Conservation (phyloP, 768 basidiomycete genomes). For the Podaxis sp. region DNA sequence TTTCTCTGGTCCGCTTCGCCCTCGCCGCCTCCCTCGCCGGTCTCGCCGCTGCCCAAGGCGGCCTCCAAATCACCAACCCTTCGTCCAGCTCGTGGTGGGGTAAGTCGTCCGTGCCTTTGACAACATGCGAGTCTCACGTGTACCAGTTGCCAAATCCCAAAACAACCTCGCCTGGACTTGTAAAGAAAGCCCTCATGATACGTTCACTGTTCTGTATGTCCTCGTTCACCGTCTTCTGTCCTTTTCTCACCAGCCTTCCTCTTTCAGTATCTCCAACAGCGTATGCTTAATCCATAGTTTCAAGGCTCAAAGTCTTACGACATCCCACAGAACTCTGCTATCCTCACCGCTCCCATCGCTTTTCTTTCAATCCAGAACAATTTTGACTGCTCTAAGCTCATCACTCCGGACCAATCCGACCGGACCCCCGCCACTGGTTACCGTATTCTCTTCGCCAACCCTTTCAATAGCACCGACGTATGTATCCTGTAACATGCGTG, state of each 20-base stretch:
- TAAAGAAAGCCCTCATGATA: conserved; percentile 29
- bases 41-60: conserved; percentile 33
- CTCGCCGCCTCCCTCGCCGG: conserved; percentile 28
- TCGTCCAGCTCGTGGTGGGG: conserved; percentile 58
- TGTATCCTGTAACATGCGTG: conserved; percentile 22
- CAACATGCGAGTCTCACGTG: not conserved
- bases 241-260: conserved; percentile 15
- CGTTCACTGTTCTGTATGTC: conserved; percentile 56
- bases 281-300: conserved; percentile 1
- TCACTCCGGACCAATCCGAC: conserved; percentile 44
- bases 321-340: conserved; percentile 25
- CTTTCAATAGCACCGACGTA: conserved; percentile 52
- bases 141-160: conserved; percentile 49
- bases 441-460: conserved; percentile 48
- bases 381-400: conserved; percentile 55
- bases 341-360: conserved; percentile 41
- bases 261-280: conserved; percentile 40
- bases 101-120: conserved; percentile 29
- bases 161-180: conserved; percentile 67
- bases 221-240: conserved; percentile 4
- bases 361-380: conserved; percentile 52
- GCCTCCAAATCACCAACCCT: conserved; percentile 44
- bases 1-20: not conserved
- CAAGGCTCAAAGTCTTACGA: not conserved
- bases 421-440: conserved; percentile 45